Evolutionary conservation across 192 early-diverging fungal species (phyloP), one percentile per base, ranked within the genome.

Genomic region (Backusella australiensis): DNA sequence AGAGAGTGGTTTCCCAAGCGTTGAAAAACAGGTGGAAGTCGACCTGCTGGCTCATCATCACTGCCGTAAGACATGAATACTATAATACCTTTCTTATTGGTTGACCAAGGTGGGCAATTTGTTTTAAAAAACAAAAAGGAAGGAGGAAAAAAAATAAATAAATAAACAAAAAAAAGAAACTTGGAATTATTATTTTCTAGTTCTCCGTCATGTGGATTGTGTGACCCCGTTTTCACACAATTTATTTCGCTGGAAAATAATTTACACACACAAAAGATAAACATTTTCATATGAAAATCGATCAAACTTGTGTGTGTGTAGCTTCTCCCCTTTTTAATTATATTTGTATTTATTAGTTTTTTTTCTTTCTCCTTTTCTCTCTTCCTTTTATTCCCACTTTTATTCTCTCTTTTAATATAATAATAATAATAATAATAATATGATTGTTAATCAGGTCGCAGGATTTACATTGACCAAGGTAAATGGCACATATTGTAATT

Each of bases 381-480:
- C 35, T 69, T 34, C 36, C 2, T 6, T 36, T 9, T 11, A 39
- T n/a, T 68, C 35, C 38, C 38, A 8, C 8, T 19, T n/a, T 38
- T 69, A 21, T 69, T 21, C 12, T 41, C 41, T 41, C 23, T 21
- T 26, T 23, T 39, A 14, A 69, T 14, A 38, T 4, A 36, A 69
- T 23, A 32, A 32, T 32, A 32, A 32, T 32, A 32, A 32, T 32
- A 32, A 32, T 32, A 23, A 23, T 23, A 36, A 69, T 23, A 69
- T 41, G 36, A n/a, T 38, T 15, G 32, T 35, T 39, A 71, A 26
- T 71, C 70, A 71, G 23, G 44, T 71, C 19, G 70, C 70, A 46
- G 70, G 70, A 29, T 71, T 44, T n/a, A 42, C 70, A 21, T 23
- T 71, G 7, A 46, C 70, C 9, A 44, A 71, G n/a, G 70, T 71